These are phyloP conservation scores for Trichophyton mentagrophytes DNA, from an alignment of 2,329 filamentous ascomycete genomes.

Conservation along the genomic window DNA sequence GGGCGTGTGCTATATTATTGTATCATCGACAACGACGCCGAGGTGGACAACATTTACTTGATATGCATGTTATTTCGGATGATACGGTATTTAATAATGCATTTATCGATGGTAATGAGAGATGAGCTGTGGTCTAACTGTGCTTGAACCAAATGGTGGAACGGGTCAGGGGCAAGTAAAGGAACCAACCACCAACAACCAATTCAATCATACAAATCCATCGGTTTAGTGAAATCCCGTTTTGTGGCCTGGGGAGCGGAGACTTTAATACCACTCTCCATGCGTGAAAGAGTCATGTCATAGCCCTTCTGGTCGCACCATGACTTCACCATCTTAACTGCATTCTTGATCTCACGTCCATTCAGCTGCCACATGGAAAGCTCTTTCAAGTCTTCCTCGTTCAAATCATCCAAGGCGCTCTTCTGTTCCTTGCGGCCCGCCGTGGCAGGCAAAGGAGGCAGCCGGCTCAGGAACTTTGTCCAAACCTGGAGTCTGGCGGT, in stretches of 20 bases:
- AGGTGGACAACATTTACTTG: too few relatives aligned
- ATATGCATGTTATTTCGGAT: too few relatives aligned
- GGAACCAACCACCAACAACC: background rate
- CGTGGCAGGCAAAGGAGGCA: conserved; percentile 20
- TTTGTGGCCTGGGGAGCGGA: conserved; percentile 28
- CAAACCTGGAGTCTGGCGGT: conserved; percentile 33
- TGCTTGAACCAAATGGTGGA: background rate
- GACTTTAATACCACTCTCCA: conserved; percentile 37
- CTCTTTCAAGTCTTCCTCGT: conserved; percentile 26
- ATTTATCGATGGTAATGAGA: too few relatives aligned
- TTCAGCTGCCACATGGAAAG: conserved; percentile 34
- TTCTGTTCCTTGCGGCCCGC: background rate
- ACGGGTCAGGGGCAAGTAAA: background rate
- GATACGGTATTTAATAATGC: too few relatives aligned
- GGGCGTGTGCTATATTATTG: background rate
- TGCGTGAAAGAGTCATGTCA: conserved; percentile 29
- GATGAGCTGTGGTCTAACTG: background rate
- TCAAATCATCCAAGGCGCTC: conserved; percentile 4
- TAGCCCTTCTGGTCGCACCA: conserved; percentile 38
- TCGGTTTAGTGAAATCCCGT: conserved; percentile 4
- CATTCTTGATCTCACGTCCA: conserved; percentile 38
- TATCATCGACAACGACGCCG: too few relatives aligned
- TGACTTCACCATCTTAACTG: conserved; percentile 35
- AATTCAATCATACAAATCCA: conserved; percentile 5
- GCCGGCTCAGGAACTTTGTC: conserved; percentile 33